These are phyloP conservation scores for Malassezia psittaci DNA, from an alignment of 1,284 basidiomycete genomes.

Conservation along the genomic window DNA sequence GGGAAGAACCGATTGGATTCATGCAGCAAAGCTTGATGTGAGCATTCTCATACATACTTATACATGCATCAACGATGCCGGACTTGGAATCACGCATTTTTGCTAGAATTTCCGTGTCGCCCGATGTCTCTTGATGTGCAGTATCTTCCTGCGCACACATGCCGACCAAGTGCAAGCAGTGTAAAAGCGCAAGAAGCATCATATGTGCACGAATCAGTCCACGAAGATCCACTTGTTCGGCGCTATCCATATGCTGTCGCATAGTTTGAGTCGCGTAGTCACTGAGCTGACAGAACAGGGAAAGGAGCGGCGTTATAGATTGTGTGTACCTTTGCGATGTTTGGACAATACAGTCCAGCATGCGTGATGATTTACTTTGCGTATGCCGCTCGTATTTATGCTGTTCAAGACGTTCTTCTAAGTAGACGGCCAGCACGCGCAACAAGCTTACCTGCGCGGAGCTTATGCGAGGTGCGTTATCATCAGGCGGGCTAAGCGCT, in stretches of 20 bases:
- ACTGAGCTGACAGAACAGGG: background rate
- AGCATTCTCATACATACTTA: background rate
- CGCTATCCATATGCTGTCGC: background rate
- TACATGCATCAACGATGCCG: constrained; percentile 1
- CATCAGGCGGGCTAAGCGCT: background rate
- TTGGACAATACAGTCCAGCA: background rate
- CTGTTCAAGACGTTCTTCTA: constrained; percentile 1
- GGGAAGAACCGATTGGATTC: constrained; percentile 6
- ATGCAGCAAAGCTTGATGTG: constrained; percentile 1
- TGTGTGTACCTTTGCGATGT: background rate
- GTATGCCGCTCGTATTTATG: background rate
- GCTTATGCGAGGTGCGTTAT: background rate
- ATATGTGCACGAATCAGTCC: constrained; percentile 14
- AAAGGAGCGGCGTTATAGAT: background rate
- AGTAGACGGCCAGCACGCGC: background rate
- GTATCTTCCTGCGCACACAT: constrained; percentile 12
- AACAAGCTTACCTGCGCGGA: constrained; percentile 5
- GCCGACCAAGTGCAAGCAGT: background rate
- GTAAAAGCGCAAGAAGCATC: constrained; percentile 11
- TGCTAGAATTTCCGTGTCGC: background rate
- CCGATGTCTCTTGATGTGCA: background rate
- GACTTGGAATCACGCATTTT: background rate
- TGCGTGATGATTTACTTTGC: background rate
- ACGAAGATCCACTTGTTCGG: background rate
- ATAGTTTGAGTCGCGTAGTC: background rate